Evolutionary conservation across 257 asterid genomes (phyloP), one percentile per base, ranked within the genome.

Genomic region (Fraxinus anomala): DNA sequence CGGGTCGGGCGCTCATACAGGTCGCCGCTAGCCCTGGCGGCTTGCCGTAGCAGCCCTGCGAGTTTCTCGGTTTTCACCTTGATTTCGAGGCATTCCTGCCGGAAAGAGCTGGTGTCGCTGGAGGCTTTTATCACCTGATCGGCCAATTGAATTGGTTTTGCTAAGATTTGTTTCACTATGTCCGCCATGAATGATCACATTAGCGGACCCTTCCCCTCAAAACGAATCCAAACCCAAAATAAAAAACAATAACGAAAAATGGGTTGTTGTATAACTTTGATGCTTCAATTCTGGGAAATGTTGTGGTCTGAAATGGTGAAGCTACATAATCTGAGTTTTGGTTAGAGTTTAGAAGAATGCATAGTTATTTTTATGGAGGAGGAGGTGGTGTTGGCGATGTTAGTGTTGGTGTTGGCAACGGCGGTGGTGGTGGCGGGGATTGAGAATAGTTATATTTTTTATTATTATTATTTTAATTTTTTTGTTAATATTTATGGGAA

Each of bases 1-100:
- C 97, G 89, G 2, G 94, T 90, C 77, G 96, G 96, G 0, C 94
- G 91, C 76, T 91, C 94, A 80, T 89, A 91, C 51, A 89, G 87
- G 51, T 89, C 92, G 36, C 81, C 82, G 81, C 89, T 84, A 23
- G 91, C 89, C 7, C 91, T 88, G 30, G 92, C 92, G 1, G 94
- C 96, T 86, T 88, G 92, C 6, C 96, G 88, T 76, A 89, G 92
- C 30, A 91, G 91, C n/a, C 47, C 80, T 11, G 83, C 92, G 14
- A 91, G 90, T 66, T 76, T 88, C 67, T 88, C 92, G 0, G 91
- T 83, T 73, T 87, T 87, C 56, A 26, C 28, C 77, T 90, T 88
- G 86, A 92, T 81, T 16, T 90, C 96, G 12, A 70, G 40, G 78
- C 93, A 89, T 3, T 92, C 97, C 7, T 80, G 82, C 8, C 88